Evolutionary conservation across 202 grass and related monocot genomes (phyloP).

Genomic region (Panicum virgatum): DNA sequence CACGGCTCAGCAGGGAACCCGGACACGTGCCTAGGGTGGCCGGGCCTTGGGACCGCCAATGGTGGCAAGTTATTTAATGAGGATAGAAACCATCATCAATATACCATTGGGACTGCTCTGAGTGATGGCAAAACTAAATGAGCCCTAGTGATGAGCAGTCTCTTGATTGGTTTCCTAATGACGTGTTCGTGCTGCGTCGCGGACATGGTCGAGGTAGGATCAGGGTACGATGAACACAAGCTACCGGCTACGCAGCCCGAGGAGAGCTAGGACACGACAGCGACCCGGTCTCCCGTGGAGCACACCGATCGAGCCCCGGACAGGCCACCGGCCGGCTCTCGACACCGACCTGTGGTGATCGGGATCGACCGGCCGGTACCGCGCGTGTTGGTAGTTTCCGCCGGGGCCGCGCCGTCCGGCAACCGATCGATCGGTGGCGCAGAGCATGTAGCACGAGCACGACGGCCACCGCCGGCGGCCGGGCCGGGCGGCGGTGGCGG

Average conservation of each 20-base stretch:
- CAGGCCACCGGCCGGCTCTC: neutral
- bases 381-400: neutral
- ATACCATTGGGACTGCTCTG: too few relatives aligned
- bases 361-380: neutral
- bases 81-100: too few relatives aligned
- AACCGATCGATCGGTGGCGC: neutral
- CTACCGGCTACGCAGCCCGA: neutral
- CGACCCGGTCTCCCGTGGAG: neutral
- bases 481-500: neutral
- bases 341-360: neutral
- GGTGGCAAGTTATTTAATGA: too few relatives aligned
- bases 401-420: neutral
- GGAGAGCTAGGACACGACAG: too few relatives aligned
- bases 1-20: too few relatives aligned
- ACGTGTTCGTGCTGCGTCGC: neutral
- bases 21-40: too few relatives aligned
- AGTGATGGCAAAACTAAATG: too few relatives aligned
- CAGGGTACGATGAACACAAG: conserved; percentile 5
- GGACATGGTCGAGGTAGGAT: neutral
- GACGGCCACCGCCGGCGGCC: neutral
- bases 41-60: too few relatives aligned
- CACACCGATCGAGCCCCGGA: neutral
- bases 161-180: neutral
- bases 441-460: neutral
- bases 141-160: neutral